These are phyloP conservation scores for Magnusiomyces ingens DNA, from an alignment of 1,139 yeast species.

Conservation along the genomic window DNA sequence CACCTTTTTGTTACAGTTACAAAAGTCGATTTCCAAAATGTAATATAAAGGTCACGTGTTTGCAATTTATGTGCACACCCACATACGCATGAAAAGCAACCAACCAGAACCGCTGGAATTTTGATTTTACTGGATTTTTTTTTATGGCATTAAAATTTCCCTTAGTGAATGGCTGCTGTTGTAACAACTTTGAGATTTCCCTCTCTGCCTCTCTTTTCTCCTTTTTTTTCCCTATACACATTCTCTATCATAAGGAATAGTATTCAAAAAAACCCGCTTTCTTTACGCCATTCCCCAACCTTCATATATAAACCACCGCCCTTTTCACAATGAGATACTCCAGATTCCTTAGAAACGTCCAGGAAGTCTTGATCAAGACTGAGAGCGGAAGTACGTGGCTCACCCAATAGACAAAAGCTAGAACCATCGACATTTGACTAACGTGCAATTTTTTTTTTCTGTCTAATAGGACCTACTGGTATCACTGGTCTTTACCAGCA, in stretches of 20 bases:
- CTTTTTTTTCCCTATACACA: not conserved
- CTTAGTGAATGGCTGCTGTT: not conserved
- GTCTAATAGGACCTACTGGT: constrained; percentile 50
- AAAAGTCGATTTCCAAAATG: too few species aligned
- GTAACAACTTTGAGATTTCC: not conserved
- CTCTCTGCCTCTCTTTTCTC: not conserved
- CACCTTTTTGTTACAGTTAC: too few species aligned
- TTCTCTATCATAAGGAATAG: not conserved
- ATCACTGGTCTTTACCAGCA: constrained; percentile 71
- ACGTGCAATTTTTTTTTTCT: not conserved
- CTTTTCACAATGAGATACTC: constrained; percentile 36
- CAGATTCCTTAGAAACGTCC: constrained; percentile 36
- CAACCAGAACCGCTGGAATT: constrained; percentile 6
- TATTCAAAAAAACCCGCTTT: too few species aligned
- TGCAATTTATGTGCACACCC: not conserved
- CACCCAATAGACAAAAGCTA: not conserved
- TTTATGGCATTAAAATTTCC: not conserved
- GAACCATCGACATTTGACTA: not conserved
- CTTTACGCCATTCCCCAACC: not conserved
- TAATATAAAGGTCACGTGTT: too few species aligned
- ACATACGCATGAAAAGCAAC: not conserved
- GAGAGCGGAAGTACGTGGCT: constrained; percentile 45
- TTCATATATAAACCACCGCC: not conserved
- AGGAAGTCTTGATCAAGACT: constrained; percentile 59
- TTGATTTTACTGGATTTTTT: not conserved